Evolutionary conservation across 1,284 basidiomycete genomes (phyloP).

Genomic region (Ganoderma multipileum): DNA sequence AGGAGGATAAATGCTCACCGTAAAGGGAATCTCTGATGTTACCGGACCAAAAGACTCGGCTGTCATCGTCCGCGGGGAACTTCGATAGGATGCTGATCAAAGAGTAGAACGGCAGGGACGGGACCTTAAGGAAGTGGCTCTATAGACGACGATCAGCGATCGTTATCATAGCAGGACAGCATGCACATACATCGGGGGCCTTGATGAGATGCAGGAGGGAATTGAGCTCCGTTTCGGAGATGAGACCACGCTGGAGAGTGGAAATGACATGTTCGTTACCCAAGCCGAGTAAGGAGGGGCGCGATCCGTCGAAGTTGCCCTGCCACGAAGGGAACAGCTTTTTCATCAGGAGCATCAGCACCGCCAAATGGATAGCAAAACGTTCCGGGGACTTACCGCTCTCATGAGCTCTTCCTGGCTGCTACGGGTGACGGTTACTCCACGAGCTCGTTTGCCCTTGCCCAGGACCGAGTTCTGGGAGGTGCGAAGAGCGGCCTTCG

Average conservation of each 20-base stretch:
- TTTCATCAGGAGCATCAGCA: not conserved
- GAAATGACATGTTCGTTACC: conserved; percentile 60
- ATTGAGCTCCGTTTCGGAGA: conserved; percentile 69
- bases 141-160: conserved; percentile 37
- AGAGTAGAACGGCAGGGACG: conserved; percentile 78
- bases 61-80: conserved; percentile 75
- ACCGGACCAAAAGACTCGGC: conserved; percentile 72
- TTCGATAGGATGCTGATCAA: conserved; percentile 76
- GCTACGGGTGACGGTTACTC: conserved; percentile 81
- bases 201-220: conserved; percentile 71
- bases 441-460: conserved; percentile 73
- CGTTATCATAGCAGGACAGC: conserved; percentile 11
- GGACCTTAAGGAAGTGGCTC: conserved; percentile 86
- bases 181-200: conserved; percentile 70
- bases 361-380: not conserved
- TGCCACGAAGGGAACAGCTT: conserved; percentile 82
- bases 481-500: conserved; percentile 69
- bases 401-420: conserved; percentile 80
- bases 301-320: conserved; percentile 72
- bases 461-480: conserved; percentile 75
- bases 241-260: conserved; percentile 64
- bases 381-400: conserved; percentile 54
- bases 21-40: conserved; percentile 67
- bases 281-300: conserved; percentile 68
- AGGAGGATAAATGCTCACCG: conserved; percentile 50